phyloP scores from a whole-genome alignment of 495 filamentous ascomycete genomes.

The Penicillium roqueforti region DNA sequence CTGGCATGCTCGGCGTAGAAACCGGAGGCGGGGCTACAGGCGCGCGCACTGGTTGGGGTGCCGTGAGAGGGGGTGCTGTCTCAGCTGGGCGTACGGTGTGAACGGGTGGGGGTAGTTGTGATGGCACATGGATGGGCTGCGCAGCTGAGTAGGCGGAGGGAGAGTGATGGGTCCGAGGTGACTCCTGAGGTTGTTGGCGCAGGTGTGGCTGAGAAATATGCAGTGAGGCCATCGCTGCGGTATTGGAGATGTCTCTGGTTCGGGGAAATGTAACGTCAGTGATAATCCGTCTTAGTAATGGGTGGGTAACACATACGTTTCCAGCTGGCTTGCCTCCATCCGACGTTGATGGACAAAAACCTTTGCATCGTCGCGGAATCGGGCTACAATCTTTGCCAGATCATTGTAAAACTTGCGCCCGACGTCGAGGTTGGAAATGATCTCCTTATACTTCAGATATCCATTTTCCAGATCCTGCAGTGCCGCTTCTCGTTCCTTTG shows the following conservation, averaged over 20 bases:
- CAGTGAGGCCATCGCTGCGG: slow-evolving; percentile 55
- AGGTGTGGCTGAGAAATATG: slow-evolving; percentile 48
- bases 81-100: slow-evolving; percentile 16
- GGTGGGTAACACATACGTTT: slow-evolving; percentile 49
- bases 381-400: slow-evolving; percentile 73
- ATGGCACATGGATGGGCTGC: slow-evolving; percentile 25
- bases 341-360: slow-evolving; percentile 75
- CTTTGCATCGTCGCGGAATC: slow-evolving; percentile 73
- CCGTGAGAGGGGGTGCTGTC: slow-evolving; percentile 42
- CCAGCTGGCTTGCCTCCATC: slow-evolving; percentile 73
- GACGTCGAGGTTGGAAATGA: slow-evolving; percentile 81
- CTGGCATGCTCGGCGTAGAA: slow-evolving; percentile 35
- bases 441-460: slow-evolving; percentile 92
- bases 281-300: neutral
- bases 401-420: slow-evolving; percentile 97
- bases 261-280: slow-evolving; percentile 13
- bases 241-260: slow-evolving; percentile 56
- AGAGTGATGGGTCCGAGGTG: slow-evolving; percentile 20
- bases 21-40: slow-evolving; percentile 52
- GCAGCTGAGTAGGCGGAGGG: slow-evolving; percentile 19
- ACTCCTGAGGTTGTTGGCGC: slow-evolving; percentile 25
- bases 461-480: slow-evolving; percentile 88
- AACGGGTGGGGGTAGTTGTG: slow-evolving; percentile 33
- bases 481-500: slow-evolving; percentile 75
- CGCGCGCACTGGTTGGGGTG: slow-evolving; percentile 51